Base-by-base conservation (phyloP, 257 asterid genomes). In the Primulina tabacum region DNA sequence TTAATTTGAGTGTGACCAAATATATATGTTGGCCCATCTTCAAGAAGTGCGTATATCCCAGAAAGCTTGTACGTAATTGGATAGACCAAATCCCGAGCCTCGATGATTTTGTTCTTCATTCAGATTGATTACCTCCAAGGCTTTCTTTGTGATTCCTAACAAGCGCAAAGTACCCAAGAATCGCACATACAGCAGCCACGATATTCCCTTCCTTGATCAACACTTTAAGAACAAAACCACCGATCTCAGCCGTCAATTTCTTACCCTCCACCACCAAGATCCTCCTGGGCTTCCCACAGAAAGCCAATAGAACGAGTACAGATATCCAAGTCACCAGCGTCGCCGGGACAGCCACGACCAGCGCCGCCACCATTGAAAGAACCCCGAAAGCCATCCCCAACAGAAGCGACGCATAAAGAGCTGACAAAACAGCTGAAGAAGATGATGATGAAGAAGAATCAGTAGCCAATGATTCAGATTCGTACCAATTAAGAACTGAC, bases 261-360 rank as follows among this genome's bases (percentile, higher is more conserved):
- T 79, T 88, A 3, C 96, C 97, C 74, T 92, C 97, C 63, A 79
- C 57, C 24, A 92, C 89, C 75, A 92, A 77, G 65, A 74, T 77
- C 65, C 84, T 86, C 71, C 90, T 82, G 8, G 97, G 96, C 78
- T 92, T 92, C 66, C 98, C 98, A 18, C 69, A 82, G 50, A 92
- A 89, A 18, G 96, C 82, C 76, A 92, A 63, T 33, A 92, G 72
- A 74, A 92, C 97, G 21, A 92, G 87, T 60, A 92, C 86, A 2
- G 97, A 79, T 3, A 89, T 89, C 96, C 98, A 92, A 11, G 96
- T 92, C 59, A 92, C 90, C 75, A 92, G 64, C 0, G 96, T 92
- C 34, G 98, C 98, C 43, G 98, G 98, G 4, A 89, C 90, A 2
- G 84, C 98, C 47, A 92, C 98, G 55, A 92, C 92, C 68, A 89